Evolutionary conservation across 805 yeast genomes (phyloP), one percentile per base, ranked within the genome.

Genomic region (Blastobotrys terrestris): DNA sequence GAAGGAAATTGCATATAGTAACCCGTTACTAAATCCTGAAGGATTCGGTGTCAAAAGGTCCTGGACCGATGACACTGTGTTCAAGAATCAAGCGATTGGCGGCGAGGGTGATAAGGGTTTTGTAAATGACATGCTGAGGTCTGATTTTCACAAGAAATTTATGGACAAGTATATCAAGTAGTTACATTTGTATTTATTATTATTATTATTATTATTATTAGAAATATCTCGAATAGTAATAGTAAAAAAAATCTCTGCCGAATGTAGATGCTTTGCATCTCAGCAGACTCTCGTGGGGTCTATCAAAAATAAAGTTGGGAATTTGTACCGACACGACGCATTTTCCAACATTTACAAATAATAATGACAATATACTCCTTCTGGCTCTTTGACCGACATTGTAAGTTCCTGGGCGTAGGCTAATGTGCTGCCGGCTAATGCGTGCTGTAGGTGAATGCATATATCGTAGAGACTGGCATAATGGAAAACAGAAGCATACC

Each of bases 381-480:
- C 64, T 87, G 90, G 87, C 80, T 92, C 52, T 92, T 85, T 65
- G 97, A 92, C 67, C 78, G 94, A 65, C 97, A 92, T 70, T 87
- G 97, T 69, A 72, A 49, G 78, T 66, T 15, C 8, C 18, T n/a
- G 4, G 14, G 14, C 14, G 16, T 15, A 13, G 8, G 14, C 15
- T 11, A 31, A n/a, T 13, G 41, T 18, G 15, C 22, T 19, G 22
- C 46, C 31, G 20, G 6, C 39, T 16, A 7, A 26, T 26, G 11
- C 35, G 35, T 6, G 8, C 35, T 6, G 40, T 48, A 76, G 79
- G 78, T 60, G 83, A 85, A 57, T 91, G 98, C 67, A 81, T 92
- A 16, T 92, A 80, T 69, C 79, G 80, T 57, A 74, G 95, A 50
- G 95, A 87, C 65, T 91, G 84, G 83, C 63, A 66, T 47, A 49